Evolutionary conservation across 75 land plant species (phyloP), one percentile per base, ranked within the genome.

Genomic region (Isoetes taiwanensis): DNA sequence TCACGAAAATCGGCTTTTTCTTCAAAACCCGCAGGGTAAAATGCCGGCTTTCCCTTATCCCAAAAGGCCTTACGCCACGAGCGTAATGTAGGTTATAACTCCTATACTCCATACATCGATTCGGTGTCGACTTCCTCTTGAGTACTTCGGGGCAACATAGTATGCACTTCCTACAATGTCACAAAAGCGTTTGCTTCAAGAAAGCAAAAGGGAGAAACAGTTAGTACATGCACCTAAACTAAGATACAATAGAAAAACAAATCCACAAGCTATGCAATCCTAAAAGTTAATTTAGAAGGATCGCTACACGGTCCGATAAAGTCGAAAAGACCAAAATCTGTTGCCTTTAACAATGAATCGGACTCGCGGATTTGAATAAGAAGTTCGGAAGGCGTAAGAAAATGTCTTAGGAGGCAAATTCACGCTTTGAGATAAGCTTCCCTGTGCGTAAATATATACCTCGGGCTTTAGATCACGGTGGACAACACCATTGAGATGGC

Each of bases 51-150:
- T 43, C 88, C 84, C 59, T 83, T 86, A 61, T 83, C 95, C 96
- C 97, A 91, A 61, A 91, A 91, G 17, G 85, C 59, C 82, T 73
- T n/a, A 94, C 97, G 74, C 97, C 80, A 19, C n/a, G n/a, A 91
- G 87, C 56, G 87, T 63, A 53, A 91, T 91, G 57, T 91, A 87
- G 31, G 89, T 87, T 24, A 91, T 91, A 12, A 91, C 96, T 32
- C 97, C 97, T 41, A 91, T 91, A 46, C 97, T 91, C 97, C 97
- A 91, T 23, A 81, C 97, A 81, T 91, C 97, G 53, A 95, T 87
- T 60, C 87, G 89, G 59, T 94, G 97, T 30, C 97, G 95, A 35
- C 95, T 87, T 28, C 64, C 78, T 19, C 96, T 79, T 25, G 87
- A 59, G 52, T 87, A 94, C 60, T 91, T 95, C 0, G 97, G 97